These are phyloP conservation scores for Gossypium ekmanianum DNA, from an alignment of 345 rosid species.

Conservation along the genomic window DNA sequence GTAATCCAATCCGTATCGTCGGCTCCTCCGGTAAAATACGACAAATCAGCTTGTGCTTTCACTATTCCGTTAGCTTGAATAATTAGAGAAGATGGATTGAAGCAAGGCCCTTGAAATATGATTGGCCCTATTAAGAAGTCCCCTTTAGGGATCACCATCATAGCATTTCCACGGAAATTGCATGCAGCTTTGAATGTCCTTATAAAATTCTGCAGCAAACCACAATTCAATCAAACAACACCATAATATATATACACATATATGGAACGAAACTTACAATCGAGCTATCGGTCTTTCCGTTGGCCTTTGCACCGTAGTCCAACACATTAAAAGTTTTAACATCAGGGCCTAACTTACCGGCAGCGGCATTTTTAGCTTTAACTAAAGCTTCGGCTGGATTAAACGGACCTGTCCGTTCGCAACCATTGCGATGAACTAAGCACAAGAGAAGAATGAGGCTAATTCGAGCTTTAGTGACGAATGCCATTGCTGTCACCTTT, in stretches of 20 bases:
- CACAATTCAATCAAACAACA: background rate
- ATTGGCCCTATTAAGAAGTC: conserved; percentile 14
- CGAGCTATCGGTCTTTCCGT: conserved; percentile 3
- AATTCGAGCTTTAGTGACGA: background rate
- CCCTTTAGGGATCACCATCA: conserved; percentile 21
- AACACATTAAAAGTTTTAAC: conserved; percentile 13
- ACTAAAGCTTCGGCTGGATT: background rate
- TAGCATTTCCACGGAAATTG: conserved; percentile 15
- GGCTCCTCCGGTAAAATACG: background rate
- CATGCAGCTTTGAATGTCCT: conserved; percentile 18
- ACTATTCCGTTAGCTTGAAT: conserved; percentile 10
- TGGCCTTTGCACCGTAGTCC: conserved; percentile 14
- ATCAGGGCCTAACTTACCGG: background rate
- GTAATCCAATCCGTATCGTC: conserved; percentile 12
- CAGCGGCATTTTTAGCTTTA: background rate
- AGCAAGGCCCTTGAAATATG: conserved; percentile 15
- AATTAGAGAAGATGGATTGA: conserved; percentile 10
- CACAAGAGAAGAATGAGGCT: conserved; percentile 14
- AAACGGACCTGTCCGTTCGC: background rate
- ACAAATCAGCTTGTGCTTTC: background rate
- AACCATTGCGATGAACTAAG: background rate
- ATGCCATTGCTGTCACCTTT: background rate
- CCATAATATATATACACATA: background rate
- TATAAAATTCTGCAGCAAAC: conserved; percentile 14
- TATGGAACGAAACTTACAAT: background rate